Base-by-base conservation (phyloP, 768 basidiomycete species). In the Phanerochaete sordida region DNA sequence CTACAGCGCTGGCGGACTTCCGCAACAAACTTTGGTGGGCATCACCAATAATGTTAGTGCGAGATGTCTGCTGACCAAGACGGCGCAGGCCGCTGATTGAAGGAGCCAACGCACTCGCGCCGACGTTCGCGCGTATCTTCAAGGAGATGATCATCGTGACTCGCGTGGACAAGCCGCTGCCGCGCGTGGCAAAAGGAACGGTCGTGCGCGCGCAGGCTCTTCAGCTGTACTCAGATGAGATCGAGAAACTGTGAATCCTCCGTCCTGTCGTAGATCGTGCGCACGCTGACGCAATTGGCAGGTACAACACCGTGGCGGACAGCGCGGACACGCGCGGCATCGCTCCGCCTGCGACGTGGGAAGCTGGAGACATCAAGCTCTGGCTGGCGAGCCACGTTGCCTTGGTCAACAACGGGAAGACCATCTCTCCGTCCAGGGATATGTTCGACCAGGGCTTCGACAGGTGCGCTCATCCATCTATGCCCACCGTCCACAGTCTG, bases 131-230 rank as follows among this genome's bases (percentile, higher is more conserved):
- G 23, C 55, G 66, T 9, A 72, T 81, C 12, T 80, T 77, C 67
- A 79, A 78, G 61, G 79, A 84, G 62, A 80, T 83, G 79, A 78
- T 84, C 45, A 44, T 83, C 30, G 64, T 82, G 13, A 72, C 81
- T 0, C 68, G 72, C 2, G 64, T 75, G 26, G 71, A 68, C 0
- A 79, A 79, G 57, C 81, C 79, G 0, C 69, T 84, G 44, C 69
- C 75, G n/a, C 76, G 76, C 23, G 69, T 79, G 0, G 75, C 70
- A 1, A 84, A 83, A 62, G 80, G 80, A 2, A 79, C 81, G 0
- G 73, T 81, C 3, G 70, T 71, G 44, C 75, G 77, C 50, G 78
- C 77, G 57, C 74, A 72, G 4, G 72, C 77, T 0, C 54, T 81
- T 37, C 65, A 56, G 3, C 12, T 69, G 19, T 84, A 84, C 62